These are phyloP conservation scores for Vitis hybrid DNA, from an alignment of 177 flowering plant species.

Conservation along the genomic window DNA sequence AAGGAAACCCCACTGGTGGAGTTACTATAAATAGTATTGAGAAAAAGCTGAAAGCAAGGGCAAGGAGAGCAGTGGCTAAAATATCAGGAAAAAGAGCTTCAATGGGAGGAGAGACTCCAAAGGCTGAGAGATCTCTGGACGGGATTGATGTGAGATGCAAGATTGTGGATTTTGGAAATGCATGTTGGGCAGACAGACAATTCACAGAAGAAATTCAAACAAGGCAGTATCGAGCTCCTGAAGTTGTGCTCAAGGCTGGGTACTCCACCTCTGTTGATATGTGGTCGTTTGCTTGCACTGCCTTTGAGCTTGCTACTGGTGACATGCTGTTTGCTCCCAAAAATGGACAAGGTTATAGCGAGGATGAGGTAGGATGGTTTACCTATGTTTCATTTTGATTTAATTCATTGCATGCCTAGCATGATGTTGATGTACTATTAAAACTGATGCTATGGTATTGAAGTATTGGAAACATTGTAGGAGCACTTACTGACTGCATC, in stretches of 20 bases:
- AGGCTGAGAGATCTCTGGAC: conserved; percentile 51
- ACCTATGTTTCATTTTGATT: background rate
- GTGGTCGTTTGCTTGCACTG: conserved; percentile 96
- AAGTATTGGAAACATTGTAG: too few species aligned
- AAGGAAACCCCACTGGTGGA: conserved; percentile 63
- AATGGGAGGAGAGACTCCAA: conserved; percentile 43
- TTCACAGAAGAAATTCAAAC: conserved; percentile 83
- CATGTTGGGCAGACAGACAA: conserved; percentile 78
- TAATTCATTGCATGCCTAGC: background rate
- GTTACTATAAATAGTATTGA: conserved; percentile 48
- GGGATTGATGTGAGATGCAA: conserved; percentile 85
- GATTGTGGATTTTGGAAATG: conserved; percentile 96
- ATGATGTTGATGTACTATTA: background rate
- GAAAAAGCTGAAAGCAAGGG: conserved; percentile 77
- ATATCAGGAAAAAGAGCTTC: conserved; percentile 65
- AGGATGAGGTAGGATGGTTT: conserved; percentile 70
- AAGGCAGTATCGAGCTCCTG: conserved; percentile 95
- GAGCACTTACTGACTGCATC: too few species aligned
- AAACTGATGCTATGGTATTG: background rate
- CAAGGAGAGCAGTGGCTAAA: conserved; percentile 73
- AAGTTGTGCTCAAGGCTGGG: conserved; percentile 73
- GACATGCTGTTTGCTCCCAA: conserved; percentile 92
- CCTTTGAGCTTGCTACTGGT: conserved; percentile 95
- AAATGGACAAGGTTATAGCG: conserved; percentile 66
- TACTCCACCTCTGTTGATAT: conserved; percentile 80